Evolutionary conservation across 352 stramenopile species (phyloP).

Genomic region (Pythium periplocum): DNA sequence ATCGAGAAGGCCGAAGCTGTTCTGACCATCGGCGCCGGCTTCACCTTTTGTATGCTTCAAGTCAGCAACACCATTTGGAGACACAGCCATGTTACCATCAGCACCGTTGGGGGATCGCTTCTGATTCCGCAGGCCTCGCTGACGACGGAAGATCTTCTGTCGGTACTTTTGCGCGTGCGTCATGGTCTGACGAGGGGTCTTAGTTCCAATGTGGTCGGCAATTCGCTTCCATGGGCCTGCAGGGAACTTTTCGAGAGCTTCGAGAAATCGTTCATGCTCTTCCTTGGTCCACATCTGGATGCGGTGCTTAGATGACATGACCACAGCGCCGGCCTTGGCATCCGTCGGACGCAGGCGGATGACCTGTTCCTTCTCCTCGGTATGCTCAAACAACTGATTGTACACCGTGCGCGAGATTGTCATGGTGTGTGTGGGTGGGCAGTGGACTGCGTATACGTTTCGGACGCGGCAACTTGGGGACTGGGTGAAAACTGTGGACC

Average conservation of each 20-base stretch:
- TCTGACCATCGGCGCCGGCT: conserved; percentile 14
- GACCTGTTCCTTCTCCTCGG: conserved; percentile 50
- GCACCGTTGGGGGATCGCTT: conserved; percentile 29
- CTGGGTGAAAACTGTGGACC: too few relatives aligned
- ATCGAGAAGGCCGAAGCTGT: conserved; percentile 50
- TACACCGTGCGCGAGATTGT: conserved; percentile 82
- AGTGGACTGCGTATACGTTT: not conserved
- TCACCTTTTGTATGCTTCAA: conserved; percentile 26
- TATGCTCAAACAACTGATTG: conserved; percentile 80
- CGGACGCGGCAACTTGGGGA: too few relatives aligned
- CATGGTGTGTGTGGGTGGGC: conserved; percentile 25
- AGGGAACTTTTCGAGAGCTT: conserved; percentile 81
- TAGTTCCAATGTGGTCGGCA: conserved; percentile 78
- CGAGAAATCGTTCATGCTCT: conserved; percentile 82
- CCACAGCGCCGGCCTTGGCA: conserved; percentile 70
- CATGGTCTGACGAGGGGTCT: conserved; percentile 92
- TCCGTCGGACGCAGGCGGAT: conserved; percentile 75
- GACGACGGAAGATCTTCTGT: conserved; percentile 73
- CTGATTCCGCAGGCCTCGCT: conserved; percentile 69
- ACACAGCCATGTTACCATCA: conserved; percentile 36
- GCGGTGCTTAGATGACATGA: conserved; percentile 77
- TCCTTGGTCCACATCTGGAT: conserved; percentile 86
- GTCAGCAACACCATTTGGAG: conserved; percentile 55
- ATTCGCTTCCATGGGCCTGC: conserved; percentile 84
- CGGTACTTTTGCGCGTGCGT: conserved; percentile 83